Evolutionary conservation across 257 asterid genomes (phyloP).

Genomic region (Solanum paucissectum): DNA sequence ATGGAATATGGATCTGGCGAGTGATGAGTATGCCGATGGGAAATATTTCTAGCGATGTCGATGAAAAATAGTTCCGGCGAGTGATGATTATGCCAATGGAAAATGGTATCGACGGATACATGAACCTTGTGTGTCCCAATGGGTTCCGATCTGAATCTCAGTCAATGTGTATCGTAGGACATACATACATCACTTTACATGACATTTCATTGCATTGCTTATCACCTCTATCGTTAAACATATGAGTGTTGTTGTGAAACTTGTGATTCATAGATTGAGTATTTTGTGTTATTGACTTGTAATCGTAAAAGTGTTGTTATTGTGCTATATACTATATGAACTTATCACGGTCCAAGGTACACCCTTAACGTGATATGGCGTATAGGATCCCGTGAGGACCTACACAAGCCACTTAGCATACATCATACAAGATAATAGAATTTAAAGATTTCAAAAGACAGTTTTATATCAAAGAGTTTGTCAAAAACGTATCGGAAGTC

Average conservation of each 20-base stretch:
- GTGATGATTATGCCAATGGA: neutral
- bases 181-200: neutral
- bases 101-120: neutral
- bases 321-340: neutral
- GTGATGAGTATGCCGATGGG: neutral
- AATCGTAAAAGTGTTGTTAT: neutral
- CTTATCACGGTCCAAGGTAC: neutral
- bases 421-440: neutral
- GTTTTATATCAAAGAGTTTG: neutral
- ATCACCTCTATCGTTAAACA: neutral
- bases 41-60: neutral
- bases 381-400: neutral
- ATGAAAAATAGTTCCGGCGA: neutral
- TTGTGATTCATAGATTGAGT: neutral
- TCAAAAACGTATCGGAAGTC: neutral
- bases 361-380: neutral
- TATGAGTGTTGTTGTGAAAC: neutral
- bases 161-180: no score
- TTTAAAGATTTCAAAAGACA: no score
- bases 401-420: neutral
- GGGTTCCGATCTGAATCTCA: neutral
- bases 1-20: neutral
- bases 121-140: neutral
- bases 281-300: neutral
- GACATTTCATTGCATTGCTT: neutral